Percentiles rank a stretch among this genome's conserved stretches.
Evolutionary conservation across 495 filamentous ascomycete species (phyloP).

Genomic region (Podospora pseudocomata): DNA sequence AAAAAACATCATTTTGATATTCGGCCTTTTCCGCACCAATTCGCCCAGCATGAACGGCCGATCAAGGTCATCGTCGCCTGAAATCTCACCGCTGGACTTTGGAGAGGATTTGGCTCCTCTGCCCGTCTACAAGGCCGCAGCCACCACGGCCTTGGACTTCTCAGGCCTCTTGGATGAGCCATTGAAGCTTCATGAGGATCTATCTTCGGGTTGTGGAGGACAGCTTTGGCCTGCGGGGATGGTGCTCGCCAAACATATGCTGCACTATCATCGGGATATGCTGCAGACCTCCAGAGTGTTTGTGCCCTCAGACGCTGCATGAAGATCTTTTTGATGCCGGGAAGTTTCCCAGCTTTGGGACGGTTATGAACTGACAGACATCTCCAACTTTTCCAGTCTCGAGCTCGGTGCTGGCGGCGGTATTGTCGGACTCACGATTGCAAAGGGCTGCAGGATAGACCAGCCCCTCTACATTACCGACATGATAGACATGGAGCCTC

Average conservation of each 20-base stretch:
- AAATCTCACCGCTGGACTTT: constrained; percentile 51
- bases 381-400: constrained; percentile 52
- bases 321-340: not conserved
- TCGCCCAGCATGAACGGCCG: not conserved
- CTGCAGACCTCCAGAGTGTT: constrained; percentile 70
- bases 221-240: constrained; percentile 92
- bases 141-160: constrained; percentile 63
- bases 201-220: constrained; percentile 83
- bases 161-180: constrained; percentile 65
- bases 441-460: constrained; percentile 51
- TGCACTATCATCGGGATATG: constrained; percentile 60
- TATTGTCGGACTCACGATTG: constrained; percentile 71
- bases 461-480: constrained; percentile 73
- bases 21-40: not conserved
- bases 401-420: constrained; percentile 92
- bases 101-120: constrained; percentile 65
- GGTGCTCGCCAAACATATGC: constrained; percentile 77
- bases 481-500: constrained; percentile 71
- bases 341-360: not conserved
- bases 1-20: not conserved
- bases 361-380: not conserved
- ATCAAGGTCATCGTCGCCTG: constrained; percentile 31
- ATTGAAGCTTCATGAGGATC: constrained; percentile 76
- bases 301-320: constrained; percentile 34
- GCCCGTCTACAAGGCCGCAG: constrained; percentile 60